Conservation (phyloP, 495 filamentous ascomycete genomes). For the Neurospora sublineolata region DNA sequence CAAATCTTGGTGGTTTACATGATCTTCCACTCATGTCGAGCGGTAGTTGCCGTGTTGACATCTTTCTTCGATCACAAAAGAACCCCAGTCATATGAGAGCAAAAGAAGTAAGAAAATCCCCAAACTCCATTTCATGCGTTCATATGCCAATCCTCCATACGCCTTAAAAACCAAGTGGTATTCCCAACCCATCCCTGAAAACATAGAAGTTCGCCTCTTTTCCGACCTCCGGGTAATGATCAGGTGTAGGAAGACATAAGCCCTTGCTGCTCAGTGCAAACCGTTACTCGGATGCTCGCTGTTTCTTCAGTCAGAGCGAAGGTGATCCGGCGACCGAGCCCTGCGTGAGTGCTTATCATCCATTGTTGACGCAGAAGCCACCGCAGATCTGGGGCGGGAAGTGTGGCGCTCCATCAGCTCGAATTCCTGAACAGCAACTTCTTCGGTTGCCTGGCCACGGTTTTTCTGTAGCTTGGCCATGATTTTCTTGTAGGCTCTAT, state of each 20-base stretch:
- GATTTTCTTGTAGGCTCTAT: conserved; percentile 11
- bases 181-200: not conserved
- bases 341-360: not conserved
- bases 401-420: not conserved
- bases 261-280: not conserved
- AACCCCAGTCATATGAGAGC: not conserved
- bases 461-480: not conserved
- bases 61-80: not conserved
- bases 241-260: not conserved
- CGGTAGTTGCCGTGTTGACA: not conserved
- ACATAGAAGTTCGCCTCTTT: not conserved
- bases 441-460: not conserved
- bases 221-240: not conserved
- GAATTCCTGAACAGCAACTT: not conserved
- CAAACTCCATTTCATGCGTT: not conserved
- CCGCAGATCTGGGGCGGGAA: not conserved
- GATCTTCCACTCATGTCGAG: not conserved
- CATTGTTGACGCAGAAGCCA: not conserved
- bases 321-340: not conserved
- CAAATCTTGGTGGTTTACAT: not conserved
- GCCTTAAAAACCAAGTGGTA: not conserved
- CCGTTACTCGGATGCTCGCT: not conserved
- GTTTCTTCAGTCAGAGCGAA: not conserved
- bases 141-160: not conserved
- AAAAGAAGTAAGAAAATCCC: not conserved